These are phyloP conservation scores for Rhododendron kiyosumense DNA, from an alignment of 148 eudicot species.

Conservation along the genomic window DNA sequence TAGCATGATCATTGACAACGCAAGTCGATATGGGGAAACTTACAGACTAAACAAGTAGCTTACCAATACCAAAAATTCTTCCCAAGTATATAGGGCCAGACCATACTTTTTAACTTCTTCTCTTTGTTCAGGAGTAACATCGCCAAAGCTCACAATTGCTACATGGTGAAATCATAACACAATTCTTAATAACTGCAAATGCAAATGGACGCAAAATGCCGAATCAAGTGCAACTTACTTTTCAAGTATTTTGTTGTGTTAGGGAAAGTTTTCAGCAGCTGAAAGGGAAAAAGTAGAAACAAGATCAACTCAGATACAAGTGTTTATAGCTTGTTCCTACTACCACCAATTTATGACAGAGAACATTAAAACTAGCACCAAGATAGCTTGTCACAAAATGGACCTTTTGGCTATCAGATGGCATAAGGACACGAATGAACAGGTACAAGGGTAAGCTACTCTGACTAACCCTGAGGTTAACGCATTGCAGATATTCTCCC, in stretches of 20 bases:
- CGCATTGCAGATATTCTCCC: not conserved
- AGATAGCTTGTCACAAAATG: not conserved
- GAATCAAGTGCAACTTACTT: conserved; percentile 52
- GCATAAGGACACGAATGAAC: not conserved
- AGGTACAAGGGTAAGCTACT: not conserved
- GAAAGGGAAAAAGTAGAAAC: conserved; percentile 23
- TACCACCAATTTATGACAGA: not conserved
- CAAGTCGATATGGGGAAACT: not conserved
- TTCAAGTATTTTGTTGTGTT: conserved; percentile 53
- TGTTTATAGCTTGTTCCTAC: not conserved
- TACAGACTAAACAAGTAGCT: conserved; percentile 12
- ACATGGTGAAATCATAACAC: conserved; percentile 8
- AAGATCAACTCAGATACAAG: not conserved
- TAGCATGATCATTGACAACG: not conserved
- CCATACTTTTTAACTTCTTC: conserved; percentile 69
- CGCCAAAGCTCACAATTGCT: conserved; percentile 96
- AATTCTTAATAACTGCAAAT: not conserved
- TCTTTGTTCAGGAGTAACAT: conserved; percentile 59
- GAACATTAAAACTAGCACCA: not conserved
- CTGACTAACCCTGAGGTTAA: not conserved
- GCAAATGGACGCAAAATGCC: conserved; percentile 4
- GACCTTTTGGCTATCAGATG: not conserved
- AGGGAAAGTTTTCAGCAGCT: conserved; percentile 78
- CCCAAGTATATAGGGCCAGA: conserved; percentile 64
- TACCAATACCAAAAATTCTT: conserved; percentile 84